Conservation (phyloP, 176 grass and related monocot genomes). For the Cenchrus americanus region DNA sequence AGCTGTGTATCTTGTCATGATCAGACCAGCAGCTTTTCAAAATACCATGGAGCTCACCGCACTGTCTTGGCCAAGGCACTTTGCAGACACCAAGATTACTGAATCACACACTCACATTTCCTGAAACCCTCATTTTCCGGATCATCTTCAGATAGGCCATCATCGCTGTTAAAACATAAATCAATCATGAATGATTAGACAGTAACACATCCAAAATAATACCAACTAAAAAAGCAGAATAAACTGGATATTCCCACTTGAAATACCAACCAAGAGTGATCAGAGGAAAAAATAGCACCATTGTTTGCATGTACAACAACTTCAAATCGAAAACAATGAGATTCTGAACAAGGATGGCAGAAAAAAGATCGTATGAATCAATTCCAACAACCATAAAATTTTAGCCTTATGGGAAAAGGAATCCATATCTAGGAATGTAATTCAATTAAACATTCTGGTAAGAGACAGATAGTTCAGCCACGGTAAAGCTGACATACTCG, state of each 20-base stretch:
- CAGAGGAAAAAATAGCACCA: background rate
- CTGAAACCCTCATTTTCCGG: conserved; percentile 57
- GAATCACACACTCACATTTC: conserved; percentile 84
- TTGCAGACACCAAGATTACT: conserved; percentile 50
- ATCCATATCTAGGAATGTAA: background rate
- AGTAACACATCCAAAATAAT: background rate
- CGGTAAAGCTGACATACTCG: background rate
- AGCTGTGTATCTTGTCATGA: background rate
- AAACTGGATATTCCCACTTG: background rate
- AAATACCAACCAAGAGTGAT: background rate
- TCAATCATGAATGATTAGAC: background rate
- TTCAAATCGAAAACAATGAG: background rate
- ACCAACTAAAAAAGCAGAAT: background rate
- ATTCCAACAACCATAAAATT: background rate
- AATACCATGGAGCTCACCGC: background rate
- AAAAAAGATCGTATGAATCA: background rate
- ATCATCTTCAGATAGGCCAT: conserved; percentile 74
- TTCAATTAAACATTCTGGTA: background rate
- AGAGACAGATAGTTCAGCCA: conserved; percentile 10
- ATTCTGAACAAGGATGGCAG: background rate
- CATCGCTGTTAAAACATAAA: conserved; percentile 58
- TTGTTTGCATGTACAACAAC: background rate
- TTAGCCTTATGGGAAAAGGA: background rate
- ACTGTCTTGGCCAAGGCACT: background rate
- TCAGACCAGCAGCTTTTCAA: background rate